Conservation (phyloP, 352 stramenopile species). For the Hyaloperonospora brassicae region DNA sequence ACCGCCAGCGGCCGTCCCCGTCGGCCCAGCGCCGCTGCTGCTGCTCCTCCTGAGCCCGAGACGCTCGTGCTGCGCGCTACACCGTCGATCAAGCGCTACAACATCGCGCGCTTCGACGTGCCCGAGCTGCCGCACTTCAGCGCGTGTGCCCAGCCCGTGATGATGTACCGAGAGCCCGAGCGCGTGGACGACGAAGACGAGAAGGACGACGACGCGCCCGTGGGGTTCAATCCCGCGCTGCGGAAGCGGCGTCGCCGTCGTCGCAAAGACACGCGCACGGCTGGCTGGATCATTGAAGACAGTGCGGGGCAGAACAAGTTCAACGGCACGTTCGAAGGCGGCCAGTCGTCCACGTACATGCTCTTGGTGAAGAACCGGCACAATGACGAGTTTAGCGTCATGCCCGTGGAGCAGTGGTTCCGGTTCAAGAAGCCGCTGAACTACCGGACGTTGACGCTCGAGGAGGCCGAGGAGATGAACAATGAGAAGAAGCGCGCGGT, state of each 20-base stretch:
- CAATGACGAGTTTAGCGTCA: constrained; percentile 84
- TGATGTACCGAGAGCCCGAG: constrained; percentile 84
- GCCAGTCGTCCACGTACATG: constrained; percentile 80
- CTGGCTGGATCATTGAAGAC: constrained; percentile 82
- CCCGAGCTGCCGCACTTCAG: constrained; percentile 52
- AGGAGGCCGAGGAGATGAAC: constrained; percentile 81
- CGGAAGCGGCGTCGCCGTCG: constrained; percentile 69
- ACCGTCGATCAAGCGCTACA: constrained; percentile 85
- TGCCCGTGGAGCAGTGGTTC: constrained; percentile 85
- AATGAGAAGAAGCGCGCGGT: constrained; percentile 86
- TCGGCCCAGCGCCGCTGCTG: too few species aligned
- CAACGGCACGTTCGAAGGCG: constrained; percentile 71
- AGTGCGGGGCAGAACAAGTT: constrained; percentile 79
- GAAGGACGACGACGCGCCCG: constrained; percentile 57
- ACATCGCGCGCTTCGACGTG: constrained; percentile 78
- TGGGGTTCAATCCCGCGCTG: constrained; percentile 66
- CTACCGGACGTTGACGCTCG: constrained; percentile 78
- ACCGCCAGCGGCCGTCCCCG: too few species aligned
- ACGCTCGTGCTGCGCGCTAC: constrained; percentile 74
- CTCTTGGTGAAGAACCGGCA: constrained; percentile 81
- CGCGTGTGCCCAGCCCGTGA: constrained; percentile 62
- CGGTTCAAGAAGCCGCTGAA: constrained; percentile 84
- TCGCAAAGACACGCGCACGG: constrained; percentile 65
- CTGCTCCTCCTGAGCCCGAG: constrained; percentile 25
- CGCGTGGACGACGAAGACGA: constrained; percentile 76